Conservation (phyloP, 371 early-diverging fungal genomes). For the Neoconidiobolus thromboides region DNA sequence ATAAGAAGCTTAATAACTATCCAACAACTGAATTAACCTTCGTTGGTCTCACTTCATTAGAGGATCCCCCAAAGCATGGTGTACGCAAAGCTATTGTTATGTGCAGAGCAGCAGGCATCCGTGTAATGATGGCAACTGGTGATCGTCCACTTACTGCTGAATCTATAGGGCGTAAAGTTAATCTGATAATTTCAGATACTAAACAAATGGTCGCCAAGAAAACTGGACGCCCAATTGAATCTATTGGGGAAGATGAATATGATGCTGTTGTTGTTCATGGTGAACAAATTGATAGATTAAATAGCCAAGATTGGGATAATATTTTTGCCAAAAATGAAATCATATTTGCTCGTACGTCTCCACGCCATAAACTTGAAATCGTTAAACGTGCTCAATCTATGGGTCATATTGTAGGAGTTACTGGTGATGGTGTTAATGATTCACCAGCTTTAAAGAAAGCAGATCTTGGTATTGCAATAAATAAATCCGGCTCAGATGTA, state of each 20-base stretch:
- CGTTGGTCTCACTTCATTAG: slow-evolving; percentile 66
- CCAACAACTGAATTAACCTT: slow-evolving; percentile 50
- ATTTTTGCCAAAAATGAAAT: slow-evolving; percentile 71
- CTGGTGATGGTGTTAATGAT: slow-evolving; percentile 89
- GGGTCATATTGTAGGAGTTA: slow-evolving; percentile 84
- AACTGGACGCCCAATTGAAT: slow-evolving; percentile 27
- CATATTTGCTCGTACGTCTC: slow-evolving; percentile 84
- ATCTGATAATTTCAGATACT: slow-evolving; percentile 73
- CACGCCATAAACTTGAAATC: slow-evolving; percentile 76
- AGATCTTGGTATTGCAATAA: slow-evolving; percentile 95
- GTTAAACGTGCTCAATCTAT: slow-evolving; percentile 56
- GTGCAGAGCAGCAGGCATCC: slow-evolving; percentile 79
- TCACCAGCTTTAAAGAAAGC: slow-evolving; percentile 85
- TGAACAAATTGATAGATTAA: slow-evolving; percentile 52
- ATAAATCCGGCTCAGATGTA: slow-evolving; percentile 81
- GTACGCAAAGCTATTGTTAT: slow-evolving; percentile 91
- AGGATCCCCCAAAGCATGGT: slow-evolving; percentile 93
- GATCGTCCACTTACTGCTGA: slow-evolving; percentile 84
- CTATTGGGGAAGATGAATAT: slow-evolving; percentile 56
- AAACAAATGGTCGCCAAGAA: slow-evolving; percentile 44
- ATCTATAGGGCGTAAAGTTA: slow-evolving; percentile 74
- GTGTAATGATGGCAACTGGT: slow-evolving; percentile 93
- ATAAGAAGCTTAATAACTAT: slow-evolving; percentile 48
- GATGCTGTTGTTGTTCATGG: slow-evolving; percentile 81
- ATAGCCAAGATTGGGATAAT: slow-evolving; percentile 71